A percentile compares a stretch with the other conserved stretches of the same genome.
phyloP scores from a whole-genome alignment of 306 rosid genomes.

The Rosa chinensis region DNA sequence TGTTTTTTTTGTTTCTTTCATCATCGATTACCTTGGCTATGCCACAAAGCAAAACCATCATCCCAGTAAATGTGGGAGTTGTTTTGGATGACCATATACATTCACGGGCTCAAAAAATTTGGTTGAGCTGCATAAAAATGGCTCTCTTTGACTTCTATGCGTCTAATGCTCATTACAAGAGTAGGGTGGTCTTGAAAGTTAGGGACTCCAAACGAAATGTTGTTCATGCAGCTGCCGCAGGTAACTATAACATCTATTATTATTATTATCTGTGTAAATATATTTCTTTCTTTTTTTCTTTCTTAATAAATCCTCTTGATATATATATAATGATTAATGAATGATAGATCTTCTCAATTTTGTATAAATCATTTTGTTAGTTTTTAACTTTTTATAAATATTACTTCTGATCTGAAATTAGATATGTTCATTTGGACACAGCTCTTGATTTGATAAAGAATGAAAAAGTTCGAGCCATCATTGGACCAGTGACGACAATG shows the following conservation, averaged over 20 bases:
- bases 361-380: not conserved
- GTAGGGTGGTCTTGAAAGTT: slow-evolving; percentile 9
- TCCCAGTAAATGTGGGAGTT: not conserved
- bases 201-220: slow-evolving; percentile 15
- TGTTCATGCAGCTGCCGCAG: slow-evolving; percentile 29
- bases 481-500: slow-evolving; percentile 34
- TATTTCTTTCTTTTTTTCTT: not conserved
- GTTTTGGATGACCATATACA: not conserved
- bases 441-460: slow-evolving; percentile 34
- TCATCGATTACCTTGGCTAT: not conserved
- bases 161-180: slow-evolving; percentile 1
- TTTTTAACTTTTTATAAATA: no score
- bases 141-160: not conserved
- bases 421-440: not conserved
- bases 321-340: not conserved
- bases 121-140: slow-evolving; percentile 6
- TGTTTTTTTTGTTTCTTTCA: not conserved
- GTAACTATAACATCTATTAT: not conserved
- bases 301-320: no score
- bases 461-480: slow-evolving; percentile 34
- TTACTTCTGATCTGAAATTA: not conserved
- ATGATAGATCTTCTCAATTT: not conserved
- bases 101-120: not conserved
- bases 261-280: not conserved
- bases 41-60: not conserved